Evolutionary conservation across 2,329 filamentous ascomycete genomes (phyloP).

Genomic region (Colletotrichum simmondsii): DNA sequence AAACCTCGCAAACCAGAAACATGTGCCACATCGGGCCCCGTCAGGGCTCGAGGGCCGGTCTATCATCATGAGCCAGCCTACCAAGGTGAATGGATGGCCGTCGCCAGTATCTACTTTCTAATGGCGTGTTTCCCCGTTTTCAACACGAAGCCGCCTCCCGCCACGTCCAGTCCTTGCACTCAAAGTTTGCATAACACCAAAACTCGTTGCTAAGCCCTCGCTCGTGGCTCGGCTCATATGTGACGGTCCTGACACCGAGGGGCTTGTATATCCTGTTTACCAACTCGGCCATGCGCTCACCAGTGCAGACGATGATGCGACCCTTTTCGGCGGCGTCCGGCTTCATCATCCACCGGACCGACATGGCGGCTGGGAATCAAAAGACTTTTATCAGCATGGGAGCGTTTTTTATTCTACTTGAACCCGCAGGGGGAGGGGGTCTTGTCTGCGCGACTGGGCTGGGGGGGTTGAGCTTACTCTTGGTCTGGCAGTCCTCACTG

Average conservation of each 20-base stretch:
- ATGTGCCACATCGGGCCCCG: not conserved
- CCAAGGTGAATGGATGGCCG: too few species aligned
- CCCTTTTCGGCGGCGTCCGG: conserved; percentile 34
- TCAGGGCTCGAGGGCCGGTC: not conserved
- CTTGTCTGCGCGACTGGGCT: too few species aligned
- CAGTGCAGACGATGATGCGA: conserved; percentile 77
- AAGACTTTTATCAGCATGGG: not conserved
- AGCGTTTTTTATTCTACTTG: too few species aligned
- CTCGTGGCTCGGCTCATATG: conserved; percentile 76
- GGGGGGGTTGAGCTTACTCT: conserved; percentile 59
- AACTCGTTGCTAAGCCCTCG: conserved; percentile 84
- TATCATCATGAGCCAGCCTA: not conserved
- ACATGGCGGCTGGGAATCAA: conserved; percentile 70
- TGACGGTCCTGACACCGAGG: conserved; percentile 71
- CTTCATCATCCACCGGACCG: conserved; percentile 77
- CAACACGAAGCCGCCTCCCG: conserved; percentile 33
- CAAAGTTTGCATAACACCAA: conserved; percentile 82
- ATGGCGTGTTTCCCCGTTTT: not conserved
- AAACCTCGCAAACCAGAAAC: not conserved
- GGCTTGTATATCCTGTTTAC: conserved; percentile 75
- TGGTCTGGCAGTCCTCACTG: conserved; percentile 83
- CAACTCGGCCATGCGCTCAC: conserved; percentile 77
- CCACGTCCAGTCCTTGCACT: conserved; percentile 66
- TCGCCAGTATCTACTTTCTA: too few species aligned
- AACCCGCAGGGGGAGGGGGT: too few species aligned